These are phyloP conservation scores for Fusarium incarnatum DNA, from an alignment of 2,329 filamentous ascomycete genomes.

Conservation along the genomic window DNA sequence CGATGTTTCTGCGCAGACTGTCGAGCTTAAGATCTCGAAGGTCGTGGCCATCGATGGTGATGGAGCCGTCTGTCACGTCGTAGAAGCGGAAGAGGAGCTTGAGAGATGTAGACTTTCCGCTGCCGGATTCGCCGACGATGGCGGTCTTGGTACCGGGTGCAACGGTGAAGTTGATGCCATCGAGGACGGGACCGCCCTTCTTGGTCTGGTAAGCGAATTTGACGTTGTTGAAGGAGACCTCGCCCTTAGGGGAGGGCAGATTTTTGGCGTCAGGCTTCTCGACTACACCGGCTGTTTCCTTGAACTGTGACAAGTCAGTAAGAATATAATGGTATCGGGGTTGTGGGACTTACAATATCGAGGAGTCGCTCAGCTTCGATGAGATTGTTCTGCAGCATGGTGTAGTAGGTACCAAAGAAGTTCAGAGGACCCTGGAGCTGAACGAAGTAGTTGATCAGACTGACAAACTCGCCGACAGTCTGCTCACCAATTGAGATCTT, in stretches of 20 bases:
- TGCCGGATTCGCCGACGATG: slow-evolving; percentile 59
- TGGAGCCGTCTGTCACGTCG: slow-evolving; percentile 58
- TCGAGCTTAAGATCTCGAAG: slow-evolving; percentile 56
- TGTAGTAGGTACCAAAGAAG: slow-evolving; percentile 67
- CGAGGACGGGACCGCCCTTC: slow-evolving; percentile 52
- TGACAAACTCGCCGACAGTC: slow-evolving; percentile 67
- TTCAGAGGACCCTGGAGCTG: slow-evolving; percentile 71
- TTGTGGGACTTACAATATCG: slow-evolving; percentile 56
- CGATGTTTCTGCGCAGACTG: slow-evolving; percentile 56
- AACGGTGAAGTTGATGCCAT: slow-evolving; percentile 57
- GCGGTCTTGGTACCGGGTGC: slow-evolving; percentile 59
- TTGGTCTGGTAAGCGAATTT: slow-evolving; percentile 58
- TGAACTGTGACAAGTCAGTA: slow-evolving; percentile 51
- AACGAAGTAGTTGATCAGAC: slow-evolving; percentile 68
- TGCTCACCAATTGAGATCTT: slow-evolving; percentile 68
- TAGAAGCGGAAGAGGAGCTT: slow-evolving; percentile 65
- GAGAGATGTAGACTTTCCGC: slow-evolving; percentile 62
- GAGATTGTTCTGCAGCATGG: slow-evolving; percentile 59
- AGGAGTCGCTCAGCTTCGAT: slow-evolving; percentile 61
- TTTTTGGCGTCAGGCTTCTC: slow-evolving; percentile 55
- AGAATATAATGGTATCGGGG: no score
- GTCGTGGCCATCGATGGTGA: slow-evolving; percentile 60
- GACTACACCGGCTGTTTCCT: slow-evolving; percentile 57
- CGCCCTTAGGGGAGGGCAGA: slow-evolving; percentile 50
- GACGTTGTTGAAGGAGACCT: slow-evolving; percentile 57